phyloP scores from a whole-genome alignment of 2,329 filamentous ascomycete species.

The Diaporthe citriasiana region DNA sequence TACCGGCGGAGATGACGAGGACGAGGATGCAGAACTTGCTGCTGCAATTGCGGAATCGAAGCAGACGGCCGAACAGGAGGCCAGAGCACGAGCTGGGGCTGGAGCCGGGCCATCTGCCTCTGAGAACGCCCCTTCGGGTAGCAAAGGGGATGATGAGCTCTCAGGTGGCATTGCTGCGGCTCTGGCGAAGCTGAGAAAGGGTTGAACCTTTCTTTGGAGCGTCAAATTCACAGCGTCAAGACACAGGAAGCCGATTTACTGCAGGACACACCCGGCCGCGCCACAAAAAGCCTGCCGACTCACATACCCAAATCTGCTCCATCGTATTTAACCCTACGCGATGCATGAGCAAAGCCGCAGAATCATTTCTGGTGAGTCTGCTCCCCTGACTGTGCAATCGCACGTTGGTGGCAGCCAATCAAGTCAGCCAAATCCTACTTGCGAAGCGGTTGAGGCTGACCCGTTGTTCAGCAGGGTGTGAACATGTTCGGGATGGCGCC shows the following conservation, averaged over 20 bases:
- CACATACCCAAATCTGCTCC: neutral
- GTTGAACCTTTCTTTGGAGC: constrained; percentile 35
- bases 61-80: constrained; percentile 53
- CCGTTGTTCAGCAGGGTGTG: neutral
- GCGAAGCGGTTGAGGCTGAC: neutral
- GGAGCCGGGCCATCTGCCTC: constrained; percentile 42
- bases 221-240: neutral
- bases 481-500: neutral
- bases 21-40: constrained; percentile 64
- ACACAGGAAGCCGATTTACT: neutral
- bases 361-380: neutral
- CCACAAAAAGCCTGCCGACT: neutral
- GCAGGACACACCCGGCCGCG: too few species aligned
- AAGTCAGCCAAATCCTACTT: neutral
- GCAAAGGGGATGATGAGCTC: constrained; percentile 58
- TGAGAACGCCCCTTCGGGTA: constrained; percentile 30
- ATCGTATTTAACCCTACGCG: neutral
- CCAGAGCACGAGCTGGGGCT: constrained; percentile 43
- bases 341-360: neutral
- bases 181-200: constrained; percentile 69
- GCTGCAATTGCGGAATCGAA: constrained; percentile 63
- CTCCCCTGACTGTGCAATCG: neutral
- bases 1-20: constrained; percentile 52
- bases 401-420: neutral
- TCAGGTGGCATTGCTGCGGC: constrained; percentile 73